These are phyloP conservation scores for Fennellomyces sp. DNA, from an alignment of 371 early-diverging fungal species.

Conservation along the genomic window DNA sequence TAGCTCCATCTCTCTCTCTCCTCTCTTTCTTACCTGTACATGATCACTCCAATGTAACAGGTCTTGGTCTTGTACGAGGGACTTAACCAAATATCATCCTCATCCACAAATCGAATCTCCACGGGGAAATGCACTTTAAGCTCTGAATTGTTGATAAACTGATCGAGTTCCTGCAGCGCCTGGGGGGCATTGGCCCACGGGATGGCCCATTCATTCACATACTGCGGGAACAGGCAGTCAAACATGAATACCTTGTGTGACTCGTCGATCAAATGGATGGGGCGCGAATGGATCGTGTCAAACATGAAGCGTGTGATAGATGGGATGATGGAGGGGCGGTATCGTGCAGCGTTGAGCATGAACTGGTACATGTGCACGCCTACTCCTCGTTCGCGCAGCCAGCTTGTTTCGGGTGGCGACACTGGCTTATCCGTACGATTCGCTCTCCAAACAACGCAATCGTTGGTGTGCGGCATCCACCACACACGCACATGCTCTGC, in stretches of 20 bases:
- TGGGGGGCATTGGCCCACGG: slow-evolving; percentile 66
- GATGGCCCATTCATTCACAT: slow-evolving; percentile 88
- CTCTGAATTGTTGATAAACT: slow-evolving; percentile 56
- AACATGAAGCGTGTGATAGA: slow-evolving; percentile 59
- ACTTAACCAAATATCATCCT: slow-evolving; percentile 81
- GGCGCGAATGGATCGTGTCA: slow-evolving; percentile 45
- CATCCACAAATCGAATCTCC: slow-evolving; percentile 79
- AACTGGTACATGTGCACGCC: slow-evolving; percentile 72
- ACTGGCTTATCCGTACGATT: slow-evolving; percentile 61
- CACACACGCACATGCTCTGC: slow-evolving; percentile 84
- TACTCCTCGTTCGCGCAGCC: slow-evolving; percentile 55
- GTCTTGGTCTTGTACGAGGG: slow-evolving; percentile 71
- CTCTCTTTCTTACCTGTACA: slow-evolving; percentile 63
- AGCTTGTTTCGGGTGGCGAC: slow-evolving; percentile 24
- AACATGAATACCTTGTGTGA: slow-evolving; percentile 81
- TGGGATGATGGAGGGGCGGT: slow-evolving; percentile 64
- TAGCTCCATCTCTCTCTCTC: background rate
- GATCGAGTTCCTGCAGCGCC: slow-evolving; percentile 65
- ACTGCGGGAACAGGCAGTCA: slow-evolving; percentile 85
- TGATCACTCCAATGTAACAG: slow-evolving; percentile 85
- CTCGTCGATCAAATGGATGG: slow-evolving; percentile 60
- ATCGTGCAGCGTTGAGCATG: slow-evolving; percentile 64
- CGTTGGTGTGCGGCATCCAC: slow-evolving; percentile 88
- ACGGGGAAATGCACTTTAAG: slow-evolving; percentile 79
- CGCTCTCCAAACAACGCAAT: slow-evolving; percentile 78